These are phyloP conservation scores for Candida sithepensis DNA, from an alignment of 805 yeast species.

Conservation along the genomic window DNA sequence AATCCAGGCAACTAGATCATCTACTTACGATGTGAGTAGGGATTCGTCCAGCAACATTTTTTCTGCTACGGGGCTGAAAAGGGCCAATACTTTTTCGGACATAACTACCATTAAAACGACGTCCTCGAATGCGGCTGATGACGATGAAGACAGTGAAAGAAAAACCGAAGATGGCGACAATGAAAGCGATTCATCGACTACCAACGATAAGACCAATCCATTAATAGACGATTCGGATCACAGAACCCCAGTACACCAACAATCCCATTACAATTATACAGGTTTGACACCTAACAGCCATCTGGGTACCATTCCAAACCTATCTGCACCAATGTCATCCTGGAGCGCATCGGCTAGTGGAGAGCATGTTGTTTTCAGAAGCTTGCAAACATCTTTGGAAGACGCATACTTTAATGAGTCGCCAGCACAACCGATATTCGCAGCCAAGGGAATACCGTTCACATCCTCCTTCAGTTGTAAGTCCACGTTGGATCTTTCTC, in stretches of 20 bases:
- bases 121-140: constrained; percentile 4
- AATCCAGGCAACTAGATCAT: not conserved
- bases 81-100: constrained; percentile 13
- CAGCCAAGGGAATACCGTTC: constrained; percentile 43
- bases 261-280: not conserved
- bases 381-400: constrained; percentile 35
- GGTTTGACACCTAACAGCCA: not conserved
- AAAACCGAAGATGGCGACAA: constrained; percentile 9
- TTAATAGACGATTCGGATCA: not conserved
- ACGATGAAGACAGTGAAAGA: constrained; percentile 7
- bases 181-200: constrained; percentile 5
- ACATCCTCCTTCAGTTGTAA: constrained; percentile 66
- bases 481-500: constrained; percentile 62
- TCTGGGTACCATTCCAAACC: constrained; percentile 31
- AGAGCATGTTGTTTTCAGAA: constrained; percentile 28
- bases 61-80: constrained; percentile 4
- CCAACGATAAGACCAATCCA: not conserved
- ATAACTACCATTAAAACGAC: constrained; percentile 1
- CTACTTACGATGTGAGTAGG: constrained; percentile 2
- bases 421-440: constrained; percentile 20
- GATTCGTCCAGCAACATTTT: constrained; percentile 16
- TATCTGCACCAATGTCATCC: constrained; percentile 36
- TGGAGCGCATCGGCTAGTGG: constrained; percentile 42
- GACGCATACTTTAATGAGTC: constrained; percentile 22
- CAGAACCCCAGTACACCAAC: constrained; percentile 2